A percentile compares a stretch with the other conserved stretches of the same genome.
Conservation (phyloP, 352 stramenopile genomes). For the Phytophthora hibernalis region DNA sequence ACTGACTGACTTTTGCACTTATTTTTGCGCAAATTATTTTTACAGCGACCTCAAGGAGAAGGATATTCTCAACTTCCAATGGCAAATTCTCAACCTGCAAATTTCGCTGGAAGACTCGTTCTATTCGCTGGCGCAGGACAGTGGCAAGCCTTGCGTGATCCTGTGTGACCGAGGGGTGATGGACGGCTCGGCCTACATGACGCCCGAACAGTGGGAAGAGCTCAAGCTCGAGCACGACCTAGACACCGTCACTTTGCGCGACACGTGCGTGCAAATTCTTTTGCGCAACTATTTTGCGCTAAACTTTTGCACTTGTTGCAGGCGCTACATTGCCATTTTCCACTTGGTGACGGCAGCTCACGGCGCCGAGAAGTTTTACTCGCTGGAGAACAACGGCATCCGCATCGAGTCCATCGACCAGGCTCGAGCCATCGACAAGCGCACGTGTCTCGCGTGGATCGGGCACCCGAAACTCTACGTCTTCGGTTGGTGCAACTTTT, state of each 20-base stretch:
- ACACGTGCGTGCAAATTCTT: constrained; percentile 59
- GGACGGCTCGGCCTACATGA: constrained; percentile 96
- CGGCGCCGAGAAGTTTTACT: constrained; percentile 96
- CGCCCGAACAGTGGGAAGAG: constrained; percentile 88
- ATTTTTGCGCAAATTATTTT: constrained; percentile 15
- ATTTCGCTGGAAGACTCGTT: constrained; percentile 89
- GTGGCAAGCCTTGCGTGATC: constrained; percentile 89
- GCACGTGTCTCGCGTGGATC: constrained; percentile 82
- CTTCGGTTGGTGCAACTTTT: constrained; percentile 53
- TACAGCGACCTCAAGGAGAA: constrained; percentile 78
- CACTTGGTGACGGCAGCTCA: constrained; percentile 92
- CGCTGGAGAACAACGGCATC: constrained; percentile 96
- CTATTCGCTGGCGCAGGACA: constrained; percentile 84
- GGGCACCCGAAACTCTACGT: constrained; percentile 87
- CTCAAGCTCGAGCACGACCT: constrained; percentile 82
- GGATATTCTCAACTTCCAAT: constrained; percentile 90
- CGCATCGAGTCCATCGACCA: constrained; percentile 94
- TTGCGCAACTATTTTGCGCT: background rate
- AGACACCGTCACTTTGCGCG: constrained; percentile 85
- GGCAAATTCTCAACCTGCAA: constrained; percentile 86
- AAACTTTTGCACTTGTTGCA: constrained; percentile 22
- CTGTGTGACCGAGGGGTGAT: constrained; percentile 96
- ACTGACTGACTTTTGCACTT: constrained; percentile 3
- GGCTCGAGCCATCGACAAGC: constrained; percentile 89
- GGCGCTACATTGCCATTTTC: constrained; percentile 89